Base-by-base conservation (phyloP, 2,329 filamentous ascomycete species). In the Blastomyces percursus region DNA sequence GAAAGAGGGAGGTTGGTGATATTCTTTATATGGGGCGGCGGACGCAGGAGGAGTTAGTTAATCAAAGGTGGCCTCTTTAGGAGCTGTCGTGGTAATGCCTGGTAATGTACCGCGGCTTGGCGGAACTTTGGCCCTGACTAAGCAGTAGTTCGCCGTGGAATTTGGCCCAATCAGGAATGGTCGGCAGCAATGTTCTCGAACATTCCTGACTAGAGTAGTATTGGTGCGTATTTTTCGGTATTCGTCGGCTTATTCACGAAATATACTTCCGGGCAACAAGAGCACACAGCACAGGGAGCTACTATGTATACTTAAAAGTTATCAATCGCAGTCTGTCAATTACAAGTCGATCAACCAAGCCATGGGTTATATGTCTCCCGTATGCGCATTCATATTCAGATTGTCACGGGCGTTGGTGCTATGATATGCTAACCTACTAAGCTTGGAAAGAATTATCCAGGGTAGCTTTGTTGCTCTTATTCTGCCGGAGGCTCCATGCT, bases 11-110 rank as follows among this genome's bases (percentile, higher is more conserved):
- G 3, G 48, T 51, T 51, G 11, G 21, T 3, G 3, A 21, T 50
- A 46, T 48, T 61, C 59, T 44, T 44, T 30, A 60, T 61, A 70
- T 68, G 66, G 65, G 66, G 66, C 66, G 66, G 66, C 66, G 27
- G 27, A 51, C 21, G 40, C 55, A 2, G 27, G 27, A 55, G 35
- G 35, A 38, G 52, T 65, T 73, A 73, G 62, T 56, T 64, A 74
- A 73, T 69, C 73, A 74, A 69, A 77, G 75, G 75, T 77, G 75
- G 75, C 75, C 75, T 77, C 75, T 77, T 77, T 66, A 55, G 48
- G 32, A 19, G 30, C 30, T 55, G 48, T 30, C 11, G 30, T 19
- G 14, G 32, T 35, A 35, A 35, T 35, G 8, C 7, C 12, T 16
- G 14, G 27, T 54, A 54, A 19, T 54, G 11, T 32, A 35, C 51